Evolutionary conservation across 164 flowering plant genomes (phyloP).

Genomic region (Magnolia kwangsiensis): DNA sequence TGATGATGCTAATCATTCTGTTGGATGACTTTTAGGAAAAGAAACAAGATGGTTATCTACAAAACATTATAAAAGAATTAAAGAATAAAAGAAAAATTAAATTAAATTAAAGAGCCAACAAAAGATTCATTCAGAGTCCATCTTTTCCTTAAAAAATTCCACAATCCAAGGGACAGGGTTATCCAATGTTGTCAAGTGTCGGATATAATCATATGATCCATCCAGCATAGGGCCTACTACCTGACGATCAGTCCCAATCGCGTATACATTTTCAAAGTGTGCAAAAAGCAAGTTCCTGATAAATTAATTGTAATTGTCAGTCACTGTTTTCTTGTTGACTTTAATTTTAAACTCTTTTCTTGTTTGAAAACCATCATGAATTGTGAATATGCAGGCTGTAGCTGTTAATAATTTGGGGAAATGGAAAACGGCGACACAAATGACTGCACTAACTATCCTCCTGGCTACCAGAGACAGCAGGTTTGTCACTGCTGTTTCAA

Average conservation of each 20-base stretch:
- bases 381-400: slow-evolving; percentile 59
- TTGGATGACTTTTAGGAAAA: too few relatives aligned
- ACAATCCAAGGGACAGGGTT: not conserved
- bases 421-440: slow-evolving; percentile 98
- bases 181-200: not conserved
- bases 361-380: not conserved
- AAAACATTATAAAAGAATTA: too few relatives aligned
- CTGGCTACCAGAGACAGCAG: slow-evolving; percentile 81
- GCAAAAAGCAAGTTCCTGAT: too few relatives aligned
- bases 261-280: too few relatives aligned
- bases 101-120: not conserved
- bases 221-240: too few relatives aligned
- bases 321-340: not conserved
- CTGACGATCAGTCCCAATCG: too few relatives aligned
- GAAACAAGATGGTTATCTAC: not conserved
- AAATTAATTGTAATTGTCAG: not conserved
- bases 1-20: not conserved
- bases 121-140: not conserved
- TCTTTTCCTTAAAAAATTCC: too few relatives aligned
- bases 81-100: not conserved
- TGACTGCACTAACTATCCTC: slow-evolving; percentile 84
- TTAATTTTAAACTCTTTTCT: not conserved
- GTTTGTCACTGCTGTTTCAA: slow-evolving; percentile 23
- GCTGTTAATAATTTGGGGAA: slow-evolving; percentile 95
- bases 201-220: too few relatives aligned